Evolutionary conservation across 2,329 filamentous ascomycete genomes (phyloP), one percentile per base, ranked within the genome.

Genomic region (Acephala macrosclerotiorum): DNA sequence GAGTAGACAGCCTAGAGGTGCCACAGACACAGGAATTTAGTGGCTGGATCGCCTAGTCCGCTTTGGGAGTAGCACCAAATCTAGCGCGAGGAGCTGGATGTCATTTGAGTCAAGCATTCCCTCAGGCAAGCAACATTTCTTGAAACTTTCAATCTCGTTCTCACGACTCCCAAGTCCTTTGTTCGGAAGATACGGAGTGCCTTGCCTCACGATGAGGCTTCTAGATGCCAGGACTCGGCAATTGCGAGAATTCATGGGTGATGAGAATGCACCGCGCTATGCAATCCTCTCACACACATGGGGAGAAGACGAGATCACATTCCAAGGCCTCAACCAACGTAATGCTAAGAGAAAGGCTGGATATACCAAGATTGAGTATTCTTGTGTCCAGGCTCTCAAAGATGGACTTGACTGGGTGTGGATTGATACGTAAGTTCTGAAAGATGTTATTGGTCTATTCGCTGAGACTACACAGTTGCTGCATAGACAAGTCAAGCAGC

Each of bases 211-310:
- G 26, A 66, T 66, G 65, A 42, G 65, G 14, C 61, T 66, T 22
- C 47, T 66, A 4, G 33, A 66, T 18, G 61, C 49, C 26, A 25
- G 47, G 11, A 64, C 55, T 11, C 26, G 47, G 11, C 40, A 66
- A 9, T 38, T 66, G 14, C 22, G 36, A 42, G 58, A 67, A 42
- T 67, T 67, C 55, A 60, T 62, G 25, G 58, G 57, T 25, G 55
- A 63, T 25, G 51, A 61, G 5, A 42, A 42, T n/a, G 49, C 63
- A 6, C 66, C 62, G 16, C 25, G 4, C 3, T 81, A 81, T 57
- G 79, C 79, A 14, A 80, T 80, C 42, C 75, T 81, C 12, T 80
- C 79, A 0, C 80, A 81, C 61, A 77, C 75, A 1, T 80, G 79
- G 79, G 74, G 73, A 3, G 58, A 66, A 22, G 72, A 75, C 22